phyloP scores from a whole-genome alignment of 495 filamentous ascomycete genomes.

The Penicillium steckii region DNA sequence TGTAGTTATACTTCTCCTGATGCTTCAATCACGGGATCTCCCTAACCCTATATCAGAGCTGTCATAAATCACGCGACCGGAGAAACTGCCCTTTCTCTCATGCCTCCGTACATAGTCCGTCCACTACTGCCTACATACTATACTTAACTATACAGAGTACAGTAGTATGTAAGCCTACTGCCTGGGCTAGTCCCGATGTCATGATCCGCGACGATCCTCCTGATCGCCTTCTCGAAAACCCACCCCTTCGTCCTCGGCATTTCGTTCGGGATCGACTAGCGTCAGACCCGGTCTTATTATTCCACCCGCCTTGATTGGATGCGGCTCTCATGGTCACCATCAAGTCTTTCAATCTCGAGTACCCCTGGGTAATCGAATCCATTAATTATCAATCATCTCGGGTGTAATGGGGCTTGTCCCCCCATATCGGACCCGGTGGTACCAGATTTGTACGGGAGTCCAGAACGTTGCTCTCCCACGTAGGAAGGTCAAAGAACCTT shows the following conservation, averaged over 20 bases:
- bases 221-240: constrained; percentile 14
- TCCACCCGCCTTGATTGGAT: constrained; percentile 22
- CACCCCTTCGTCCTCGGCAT: constrained; percentile 15
- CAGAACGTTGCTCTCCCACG: not conserved
- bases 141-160: too few relatives aligned
- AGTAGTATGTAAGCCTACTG: too few relatives aligned
- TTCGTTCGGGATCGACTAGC: constrained; percentile 25
- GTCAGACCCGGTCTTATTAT: constrained; percentile 13
- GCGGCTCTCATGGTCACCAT: constrained; percentile 16
- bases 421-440: not conserved
- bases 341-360: not conserved
- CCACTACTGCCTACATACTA: too few relatives aligned
- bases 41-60: too few relatives aligned
- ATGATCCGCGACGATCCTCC: constrained; percentile 25
- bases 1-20: too few relatives aligned
- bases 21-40: too few relatives aligned
- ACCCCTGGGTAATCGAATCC: constrained; percentile 5
- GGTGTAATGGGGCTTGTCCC: not conserved
- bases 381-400: not conserved
- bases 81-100: too few relatives aligned
- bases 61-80: too few relatives aligned
- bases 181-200: constrained; percentile 20
- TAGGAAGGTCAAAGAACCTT: constrained; percentile 1
- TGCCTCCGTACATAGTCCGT: too few relatives aligned
- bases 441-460: not conserved